Evolutionary conservation across 2,329 filamentous ascomycete species (phyloP).

Genomic region (Epichloe gansuensis): DNA sequence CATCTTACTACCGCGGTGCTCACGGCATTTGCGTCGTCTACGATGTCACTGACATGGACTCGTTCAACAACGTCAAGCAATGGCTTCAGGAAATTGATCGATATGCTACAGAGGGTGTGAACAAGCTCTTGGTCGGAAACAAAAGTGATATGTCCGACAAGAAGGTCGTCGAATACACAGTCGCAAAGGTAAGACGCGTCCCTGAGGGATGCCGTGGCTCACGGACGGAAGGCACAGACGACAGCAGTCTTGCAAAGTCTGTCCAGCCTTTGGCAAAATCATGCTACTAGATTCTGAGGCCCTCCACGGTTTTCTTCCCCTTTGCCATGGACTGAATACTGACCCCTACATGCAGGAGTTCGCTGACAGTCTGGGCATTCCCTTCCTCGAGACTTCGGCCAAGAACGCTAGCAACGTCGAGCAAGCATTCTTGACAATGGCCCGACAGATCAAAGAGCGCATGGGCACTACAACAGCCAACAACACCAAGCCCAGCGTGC

Average conservation of each 20-base stretch:
- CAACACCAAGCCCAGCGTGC: constrained; percentile 97
- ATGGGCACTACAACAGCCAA: constrained; percentile 93
- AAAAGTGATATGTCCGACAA: constrained; percentile 99
- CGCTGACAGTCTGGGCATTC: constrained; percentile 94
- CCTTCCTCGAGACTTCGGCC: constrained; percentile 98
- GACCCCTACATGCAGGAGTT: constrained; percentile 58
- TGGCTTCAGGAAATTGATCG: constrained; percentile 99
- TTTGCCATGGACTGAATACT: constrained; percentile 5
- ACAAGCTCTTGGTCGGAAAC: constrained; percentile 98
- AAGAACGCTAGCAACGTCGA: constrained; percentile 99
- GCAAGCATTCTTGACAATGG: constrained; percentile 99
- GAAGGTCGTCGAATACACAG: constrained; percentile 99
- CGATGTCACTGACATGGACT: constrained; percentile 99
- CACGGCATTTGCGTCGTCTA: constrained; percentile 99
- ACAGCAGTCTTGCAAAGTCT: too few relatives aligned
- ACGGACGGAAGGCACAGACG: background rate
- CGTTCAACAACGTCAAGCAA: constrained; percentile 99
- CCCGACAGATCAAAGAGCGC: constrained; percentile 98
- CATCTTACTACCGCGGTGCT: constrained; percentile 97
- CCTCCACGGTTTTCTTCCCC: background rate
- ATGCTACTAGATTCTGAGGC: too few relatives aligned
- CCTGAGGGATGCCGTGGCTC: background rate
- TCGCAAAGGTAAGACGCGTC: constrained; percentile 74
- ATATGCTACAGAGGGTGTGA: constrained; percentile 97
- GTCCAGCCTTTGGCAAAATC: background rate